Conservation (phyloP, 129 eudicot genomes). For the Lactuca sativa region DNA sequence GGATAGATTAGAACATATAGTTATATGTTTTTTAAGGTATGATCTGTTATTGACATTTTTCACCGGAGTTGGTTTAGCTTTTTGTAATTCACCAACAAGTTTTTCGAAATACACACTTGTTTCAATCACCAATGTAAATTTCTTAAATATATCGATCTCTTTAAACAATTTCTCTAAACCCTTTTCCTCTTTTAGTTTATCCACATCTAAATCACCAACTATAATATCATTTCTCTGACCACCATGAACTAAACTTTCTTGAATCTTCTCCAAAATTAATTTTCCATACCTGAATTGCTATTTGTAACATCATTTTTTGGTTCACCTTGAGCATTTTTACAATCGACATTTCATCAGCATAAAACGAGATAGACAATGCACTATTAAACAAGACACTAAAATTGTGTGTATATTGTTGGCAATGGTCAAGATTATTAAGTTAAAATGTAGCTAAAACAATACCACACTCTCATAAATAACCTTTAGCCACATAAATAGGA, state of each 20-base stretch:
- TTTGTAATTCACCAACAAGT: slow-evolving; percentile 28
- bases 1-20: too few relatives aligned
- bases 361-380: neutral
- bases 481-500: too few relatives aligned
- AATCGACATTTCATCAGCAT: slow-evolving; percentile 2
- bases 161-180: slow-evolving; percentile 37
- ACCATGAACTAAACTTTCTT: slow-evolving; percentile 1
- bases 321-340: slow-evolving; percentile 6
- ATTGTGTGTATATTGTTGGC: too few relatives aligned
- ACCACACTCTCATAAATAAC: slow-evolving; percentile 40
- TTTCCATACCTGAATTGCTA: neutral
- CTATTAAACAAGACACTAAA: slow-evolving; percentile 52
- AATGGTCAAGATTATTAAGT: too few relatives aligned
- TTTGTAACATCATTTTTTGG: slow-evolving; percentile 8
- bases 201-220: neutral
- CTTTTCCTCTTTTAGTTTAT: slow-evolving; percentile 22
- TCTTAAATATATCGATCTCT: slow-evolving; percentile 43
- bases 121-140: slow-evolving; percentile 21
- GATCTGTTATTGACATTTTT: slow-evolving; percentile 36
- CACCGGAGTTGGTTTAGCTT: slow-evolving; percentile 18
- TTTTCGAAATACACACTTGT: slow-evolving; percentile 25
- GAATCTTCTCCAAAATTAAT: slow-evolving; percentile 7
- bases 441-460: too few relatives aligned
- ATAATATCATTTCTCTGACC: neutral
- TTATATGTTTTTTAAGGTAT: too few relatives aligned